Evolutionary conservation across 768 basidiomycete genomes (phyloP).

Genomic region (Scleroderma bovista): DNA sequence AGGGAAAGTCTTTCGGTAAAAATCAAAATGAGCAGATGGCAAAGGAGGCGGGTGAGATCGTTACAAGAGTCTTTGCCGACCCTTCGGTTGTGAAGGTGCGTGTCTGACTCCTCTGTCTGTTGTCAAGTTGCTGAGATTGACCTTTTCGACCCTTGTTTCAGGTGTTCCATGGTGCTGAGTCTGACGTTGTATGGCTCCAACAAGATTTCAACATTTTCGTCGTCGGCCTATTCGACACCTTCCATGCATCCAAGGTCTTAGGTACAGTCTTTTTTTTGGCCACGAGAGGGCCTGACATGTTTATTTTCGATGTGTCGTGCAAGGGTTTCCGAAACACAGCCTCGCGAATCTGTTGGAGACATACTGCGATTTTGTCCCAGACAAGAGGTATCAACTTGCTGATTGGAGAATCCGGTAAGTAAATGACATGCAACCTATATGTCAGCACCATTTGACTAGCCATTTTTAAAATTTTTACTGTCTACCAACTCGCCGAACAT

Average conservation of each 20-base stretch:
- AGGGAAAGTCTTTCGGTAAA: slow-evolving; percentile 23
- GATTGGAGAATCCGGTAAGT: slow-evolving; percentile 91
- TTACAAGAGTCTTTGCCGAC: slow-evolving; percentile 55
- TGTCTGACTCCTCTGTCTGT: slow-evolving; percentile 10
- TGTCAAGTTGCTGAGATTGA: too few species aligned
- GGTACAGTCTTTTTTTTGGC: slow-evolving; percentile 36
- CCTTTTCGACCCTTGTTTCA: slow-evolving; percentile 23
- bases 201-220: slow-evolving; percentile 92
- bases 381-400: slow-evolving; percentile 95
- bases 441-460: too few species aligned
- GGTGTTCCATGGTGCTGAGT: slow-evolving; percentile 94
- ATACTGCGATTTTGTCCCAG: slow-evolving; percentile 86
- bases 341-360: slow-evolving; percentile 80
- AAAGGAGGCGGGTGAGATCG: slow-evolving; percentile 43
- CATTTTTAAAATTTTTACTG: too few species aligned
- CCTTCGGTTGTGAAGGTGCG: slow-evolving; percentile 83
- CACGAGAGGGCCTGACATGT: slow-evolving; percentile 1
- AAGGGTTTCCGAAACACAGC: slow-evolving; percentile 80
- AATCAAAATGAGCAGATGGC: slow-evolving; percentile 14
- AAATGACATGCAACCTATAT: not conserved
- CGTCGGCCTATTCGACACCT: slow-evolving; percentile 97
- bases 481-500: too few species aligned
- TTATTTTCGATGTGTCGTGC: not conserved
- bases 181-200: slow-evolving; percentile 94
- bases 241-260: slow-evolving; percentile 84